These are phyloP conservation scores for Stemphylium beticola DNA, from an alignment of 2,329 filamentous ascomycete genomes.

Conservation along the genomic window DNA sequence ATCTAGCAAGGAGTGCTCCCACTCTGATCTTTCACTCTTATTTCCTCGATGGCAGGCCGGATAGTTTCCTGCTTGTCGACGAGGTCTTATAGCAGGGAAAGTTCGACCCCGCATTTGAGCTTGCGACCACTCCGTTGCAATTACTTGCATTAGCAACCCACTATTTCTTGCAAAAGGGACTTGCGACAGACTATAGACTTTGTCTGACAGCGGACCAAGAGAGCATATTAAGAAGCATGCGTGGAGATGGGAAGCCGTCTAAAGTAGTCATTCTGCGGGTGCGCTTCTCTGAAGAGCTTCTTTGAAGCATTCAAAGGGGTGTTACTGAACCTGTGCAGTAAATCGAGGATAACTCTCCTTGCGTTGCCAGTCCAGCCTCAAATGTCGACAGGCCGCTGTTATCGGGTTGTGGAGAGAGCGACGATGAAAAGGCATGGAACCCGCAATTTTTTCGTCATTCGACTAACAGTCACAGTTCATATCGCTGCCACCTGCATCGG, in stretches of 20 bases:
- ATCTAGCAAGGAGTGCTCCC: too few species aligned
- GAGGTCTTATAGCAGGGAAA: too few species aligned
- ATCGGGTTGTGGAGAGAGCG: background rate
- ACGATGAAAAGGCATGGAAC: background rate
- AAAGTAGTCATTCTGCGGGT: background rate
- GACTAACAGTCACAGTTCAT: background rate
- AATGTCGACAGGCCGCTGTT: background rate
- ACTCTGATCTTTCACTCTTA: too few species aligned
- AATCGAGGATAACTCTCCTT: background rate
- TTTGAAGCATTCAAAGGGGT: background rate
- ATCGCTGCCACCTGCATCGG: background rate
- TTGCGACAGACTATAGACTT: too few species aligned
- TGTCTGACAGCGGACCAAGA: too few species aligned
- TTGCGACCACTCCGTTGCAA: too few species aligned
- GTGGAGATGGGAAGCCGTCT: background rate
- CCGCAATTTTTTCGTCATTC: background rate
- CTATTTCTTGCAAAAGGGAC: too few species aligned
- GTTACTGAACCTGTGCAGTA: background rate
- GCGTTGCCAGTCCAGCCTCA: background rate
- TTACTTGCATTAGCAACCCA: too few species aligned
- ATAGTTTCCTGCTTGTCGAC: too few species aligned
- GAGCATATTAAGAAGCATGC: too few species aligned
- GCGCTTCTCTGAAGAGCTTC: background rate
- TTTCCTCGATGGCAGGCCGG: too few species aligned
- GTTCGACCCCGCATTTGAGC: too few species aligned